These are phyloP conservation scores for Fomitopsis schrenkii DNA, from an alignment of 1,284 basidiomycete species.

Conservation along the genomic window DNA sequence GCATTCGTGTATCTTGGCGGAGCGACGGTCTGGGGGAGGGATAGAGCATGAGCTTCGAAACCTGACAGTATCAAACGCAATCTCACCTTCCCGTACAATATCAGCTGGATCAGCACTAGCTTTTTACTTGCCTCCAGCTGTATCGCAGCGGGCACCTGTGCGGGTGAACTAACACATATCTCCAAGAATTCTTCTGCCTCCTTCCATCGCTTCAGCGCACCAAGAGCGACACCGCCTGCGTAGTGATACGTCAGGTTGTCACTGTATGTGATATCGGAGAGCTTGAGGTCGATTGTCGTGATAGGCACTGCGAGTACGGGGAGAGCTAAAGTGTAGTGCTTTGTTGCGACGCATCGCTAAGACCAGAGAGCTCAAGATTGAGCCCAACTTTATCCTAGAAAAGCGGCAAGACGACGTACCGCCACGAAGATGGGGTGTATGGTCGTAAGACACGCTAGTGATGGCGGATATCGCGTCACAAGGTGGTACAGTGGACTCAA, in stretches of 20 bases:
- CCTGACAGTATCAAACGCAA: no score
- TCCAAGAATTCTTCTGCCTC: slow-evolving; percentile 75
- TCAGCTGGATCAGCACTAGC: slow-evolving; percentile 69
- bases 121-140: slow-evolving; percentile 88
- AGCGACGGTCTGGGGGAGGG: slow-evolving; percentile 48
- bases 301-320: slow-evolving; percentile 55
- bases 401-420: slow-evolving; percentile 12
- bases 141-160: slow-evolving; percentile 57
- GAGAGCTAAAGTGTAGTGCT: slow-evolving; percentile 50
- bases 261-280: slow-evolving; percentile 62
- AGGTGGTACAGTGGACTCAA: slow-evolving; percentile 57
- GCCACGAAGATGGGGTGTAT: slow-evolving; percentile 57
- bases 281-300: slow-evolving; percentile 46
- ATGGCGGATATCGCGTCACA: slow-evolving; percentile 55
- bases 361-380: no score
- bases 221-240: slow-evolving; percentile 59
- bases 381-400: no score
- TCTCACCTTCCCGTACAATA: slow-evolving; percentile 71
- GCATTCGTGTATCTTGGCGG: slow-evolving; percentile 69
- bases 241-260: slow-evolving; percentile 81
- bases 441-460: slow-evolving; percentile 57
- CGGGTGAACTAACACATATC: slow-evolving; percentile 71
- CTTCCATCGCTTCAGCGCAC: slow-evolving; percentile 56
- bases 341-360: slow-evolving; percentile 41
- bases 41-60: neutral